phyloP scores from a whole-genome alignment of 2,329 filamentous ascomycete genomes.

The Pezicula radicicola region DNA sequence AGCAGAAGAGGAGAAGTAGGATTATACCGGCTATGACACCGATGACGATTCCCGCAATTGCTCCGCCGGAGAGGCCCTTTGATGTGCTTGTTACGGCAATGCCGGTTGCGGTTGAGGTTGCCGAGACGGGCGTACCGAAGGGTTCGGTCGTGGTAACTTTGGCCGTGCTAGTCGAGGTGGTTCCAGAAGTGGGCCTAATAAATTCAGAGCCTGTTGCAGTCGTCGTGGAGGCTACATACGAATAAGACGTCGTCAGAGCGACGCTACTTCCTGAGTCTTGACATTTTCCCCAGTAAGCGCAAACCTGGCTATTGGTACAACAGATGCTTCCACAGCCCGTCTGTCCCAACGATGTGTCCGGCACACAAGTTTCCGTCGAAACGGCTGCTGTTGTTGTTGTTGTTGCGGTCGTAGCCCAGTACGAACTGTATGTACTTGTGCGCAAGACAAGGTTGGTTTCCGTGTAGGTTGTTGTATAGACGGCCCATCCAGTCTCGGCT shows the following conservation, averaged over 20 bases:
- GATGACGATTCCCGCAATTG: conserved; percentile 79
- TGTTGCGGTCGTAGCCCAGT: conserved; percentile 32
- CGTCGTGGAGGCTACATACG: conserved; percentile 33
- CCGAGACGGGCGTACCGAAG: conserved; percentile 50
- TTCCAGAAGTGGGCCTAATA: conserved; percentile 50
- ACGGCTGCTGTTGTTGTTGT: conserved; percentile 1
- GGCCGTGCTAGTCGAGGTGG: conserved; percentile 52
- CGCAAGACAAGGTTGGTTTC: conserved; percentile 48
- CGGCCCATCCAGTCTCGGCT: conserved; percentile 35
- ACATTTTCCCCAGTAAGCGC: conserved; percentile 57
- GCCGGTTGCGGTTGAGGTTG: conserved; percentile 34
- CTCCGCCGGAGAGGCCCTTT: conserved; percentile 60
- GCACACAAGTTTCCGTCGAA: conserved; percentile 43
- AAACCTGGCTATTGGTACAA: conserved; percentile 69
- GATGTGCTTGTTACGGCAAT: conserved; percentile 16
- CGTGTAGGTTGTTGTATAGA: conserved; percentile 50
- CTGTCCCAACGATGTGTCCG: conserved; percentile 46
- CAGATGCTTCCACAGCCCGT: conserved; percentile 66
- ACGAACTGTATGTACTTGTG: conserved; percentile 56
- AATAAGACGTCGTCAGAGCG: conserved; percentile 33
- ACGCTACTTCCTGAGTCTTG: conserved; percentile 41
- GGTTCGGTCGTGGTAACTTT: conserved; percentile 43
- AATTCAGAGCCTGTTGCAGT: conserved; percentile 31
- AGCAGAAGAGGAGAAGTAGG: conserved; percentile 67
- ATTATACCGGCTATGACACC: conserved; percentile 65